phyloP scores from a whole-genome alignment of 2,329 filamentous ascomycete species.

The Verticillium klebahnii region DNA sequence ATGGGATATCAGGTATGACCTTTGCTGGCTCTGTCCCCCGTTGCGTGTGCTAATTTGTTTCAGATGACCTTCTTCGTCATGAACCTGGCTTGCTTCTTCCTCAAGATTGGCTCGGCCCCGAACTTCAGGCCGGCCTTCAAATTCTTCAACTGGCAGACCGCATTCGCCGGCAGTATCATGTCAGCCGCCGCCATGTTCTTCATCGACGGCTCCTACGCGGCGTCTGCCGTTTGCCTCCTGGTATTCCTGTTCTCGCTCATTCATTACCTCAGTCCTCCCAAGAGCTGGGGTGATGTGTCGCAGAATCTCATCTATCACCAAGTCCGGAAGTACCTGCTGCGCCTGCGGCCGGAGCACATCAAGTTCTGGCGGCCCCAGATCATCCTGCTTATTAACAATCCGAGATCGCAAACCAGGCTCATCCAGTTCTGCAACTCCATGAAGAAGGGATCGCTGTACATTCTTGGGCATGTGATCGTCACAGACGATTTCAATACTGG shows the following conservation, averaged over 20 bases:
- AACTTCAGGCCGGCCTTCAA: constrained; percentile 87
- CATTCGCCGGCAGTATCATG: constrained; percentile 66
- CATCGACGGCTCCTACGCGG: constrained; percentile 76
- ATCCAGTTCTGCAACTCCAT: constrained; percentile 90
- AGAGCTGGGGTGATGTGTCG: constrained; percentile 86
- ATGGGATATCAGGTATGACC: constrained; percentile 74
- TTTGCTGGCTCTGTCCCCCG: not conserved
- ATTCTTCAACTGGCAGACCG: constrained; percentile 85
- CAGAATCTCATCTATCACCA: constrained; percentile 84
- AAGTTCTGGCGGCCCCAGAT: constrained; percentile 93
- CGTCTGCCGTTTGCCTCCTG: constrained; percentile 67
- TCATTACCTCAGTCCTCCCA: constrained; percentile 80
- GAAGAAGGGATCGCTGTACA: constrained; percentile 82
- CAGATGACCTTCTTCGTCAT: constrained; percentile 86
- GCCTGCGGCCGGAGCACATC: constrained; percentile 82
- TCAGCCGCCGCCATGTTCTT: constrained; percentile 86
- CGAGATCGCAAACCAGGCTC: constrained; percentile 73
- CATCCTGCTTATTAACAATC: constrained; percentile 76
- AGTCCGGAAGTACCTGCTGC: constrained; percentile 79
- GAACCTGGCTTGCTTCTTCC: constrained; percentile 79
- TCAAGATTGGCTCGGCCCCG: constrained; percentile 82
- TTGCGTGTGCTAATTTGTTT: not conserved
- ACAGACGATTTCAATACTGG: constrained; percentile 75
- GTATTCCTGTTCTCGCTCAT: constrained; percentile 78
- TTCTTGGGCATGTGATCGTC: constrained; percentile 83